Base-by-base conservation (phyloP, 2,329 filamentous ascomycete species). In the Microascus cirrosus region DNA sequence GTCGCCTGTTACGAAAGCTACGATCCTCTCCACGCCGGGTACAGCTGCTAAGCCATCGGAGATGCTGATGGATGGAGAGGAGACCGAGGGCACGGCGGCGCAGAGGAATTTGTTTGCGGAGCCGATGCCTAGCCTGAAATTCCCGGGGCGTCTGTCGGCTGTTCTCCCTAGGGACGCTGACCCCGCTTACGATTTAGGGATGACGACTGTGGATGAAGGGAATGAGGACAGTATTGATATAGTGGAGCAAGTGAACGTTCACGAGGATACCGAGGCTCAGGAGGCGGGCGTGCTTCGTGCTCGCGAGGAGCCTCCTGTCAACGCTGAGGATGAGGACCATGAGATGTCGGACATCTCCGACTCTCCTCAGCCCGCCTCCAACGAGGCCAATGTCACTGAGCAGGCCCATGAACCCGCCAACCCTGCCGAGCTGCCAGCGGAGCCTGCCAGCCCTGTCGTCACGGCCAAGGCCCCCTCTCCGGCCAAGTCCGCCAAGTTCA, bases 111-210 rank as follows among this genome's bases (percentile, higher is more conserved):
- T 58, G 34, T 69, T 72, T 22, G 66, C 66, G 11, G 69, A 69
- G 12, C 68, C 71, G 3, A 66, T 69, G 11, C 64, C 65, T 25
- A 69, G 67, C 25, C 67, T 75, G 28, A 64, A 68, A 28, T 78
- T 79, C 61, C 72, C 74, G 3, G 75, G 74, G 4, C 73, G 74
- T 7, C 63, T 78, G 22, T 78, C 76, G 35, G 72, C 74, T 13
- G 71, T 76, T 8, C 63, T 77, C 28, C 74, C 75, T 56, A 71
- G 74, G 25, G 65, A 75, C 55, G 71, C 70, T 0, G 73, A 78
- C 35, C 73, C 72, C 3, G 64, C 64, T 3, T 65, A 71, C 28
- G 66, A 69, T 53, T 22, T 28, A 2, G 53, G 42, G 6, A 51
- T 60, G 36, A 56, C 60, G n/a, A 53, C 62, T 28, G 52, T 54